These are phyloP conservation scores for Cardamine chenopodiifolia DNA, from an alignment of 345 rosid genomes.

Conservation along the genomic window DNA sequence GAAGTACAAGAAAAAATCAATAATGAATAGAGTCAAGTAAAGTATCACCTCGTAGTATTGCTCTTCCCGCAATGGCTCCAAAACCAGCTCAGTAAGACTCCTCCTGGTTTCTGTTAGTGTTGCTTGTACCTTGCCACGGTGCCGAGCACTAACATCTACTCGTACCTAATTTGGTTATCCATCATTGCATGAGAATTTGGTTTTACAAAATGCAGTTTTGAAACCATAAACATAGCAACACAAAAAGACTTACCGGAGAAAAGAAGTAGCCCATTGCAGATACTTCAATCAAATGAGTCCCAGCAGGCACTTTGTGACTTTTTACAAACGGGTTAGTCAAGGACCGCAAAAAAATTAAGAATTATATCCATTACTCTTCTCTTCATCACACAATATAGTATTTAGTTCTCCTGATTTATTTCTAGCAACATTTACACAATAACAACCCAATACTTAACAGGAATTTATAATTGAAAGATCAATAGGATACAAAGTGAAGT, in stretches of 20 bases:
- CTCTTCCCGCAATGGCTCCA: conserved; percentile 79
- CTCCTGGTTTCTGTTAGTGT: conserved; percentile 83
- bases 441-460: background rate
- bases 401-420: background rate
- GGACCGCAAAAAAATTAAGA: conserved; percentile 38
- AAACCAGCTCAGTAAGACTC: conserved; percentile 70
- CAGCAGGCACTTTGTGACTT: conserved; percentile 75
- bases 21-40: conserved; percentile 11
- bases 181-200: background rate
- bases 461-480: background rate
- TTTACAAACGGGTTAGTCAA: conserved; percentile 45
- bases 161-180: conserved; percentile 57
- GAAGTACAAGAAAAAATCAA: conserved; percentile 20
- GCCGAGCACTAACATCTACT: conserved; percentile 91
- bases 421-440: background rate
- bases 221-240: background rate
- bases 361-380: background rate
- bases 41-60: conserved; percentile 77
- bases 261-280: conserved; percentile 77
- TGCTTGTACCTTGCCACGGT: conserved; percentile 86
- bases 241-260: conserved; percentile 62
- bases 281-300: conserved; percentile 92
- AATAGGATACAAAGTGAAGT: conserved; percentile 83
- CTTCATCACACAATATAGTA: background rate
- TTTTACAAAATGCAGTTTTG: background rate